Percentiles rank a stretch among this genome's conserved stretches.
Conservation (phyloP, 768 basidiomycete genomes). For the Mycena vitilis region DNA sequence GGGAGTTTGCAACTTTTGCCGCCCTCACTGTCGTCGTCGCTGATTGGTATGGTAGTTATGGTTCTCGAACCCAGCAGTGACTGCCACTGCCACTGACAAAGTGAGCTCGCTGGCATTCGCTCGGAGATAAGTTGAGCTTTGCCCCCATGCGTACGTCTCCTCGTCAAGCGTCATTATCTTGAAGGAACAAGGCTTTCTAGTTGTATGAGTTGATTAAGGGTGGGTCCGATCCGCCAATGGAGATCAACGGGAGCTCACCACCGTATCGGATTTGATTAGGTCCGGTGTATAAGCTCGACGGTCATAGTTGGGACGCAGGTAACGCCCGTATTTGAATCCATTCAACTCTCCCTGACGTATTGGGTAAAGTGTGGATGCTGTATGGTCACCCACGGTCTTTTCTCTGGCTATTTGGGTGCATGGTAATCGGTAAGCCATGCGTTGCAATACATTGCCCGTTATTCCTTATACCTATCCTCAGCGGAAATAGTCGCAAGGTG, state of each 20-base stretch:
- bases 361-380: conserved; percentile 23
- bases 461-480: too few species aligned
- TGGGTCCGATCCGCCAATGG: neutral
- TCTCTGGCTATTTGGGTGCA: conserved; percentile 12
- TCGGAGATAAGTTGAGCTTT: too few species aligned
- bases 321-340: neutral
- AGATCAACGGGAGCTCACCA: neutral
- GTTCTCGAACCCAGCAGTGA: too few species aligned
- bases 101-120: too few species aligned
- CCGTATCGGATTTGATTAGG: neutral
- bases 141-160: conserved; percentile 11
- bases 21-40: too few species aligned
- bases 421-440: conserved; percentile 2
- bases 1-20: neutral
- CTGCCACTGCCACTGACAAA: too few species aligned
- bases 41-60: too few species aligned
- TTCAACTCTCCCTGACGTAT: neutral
- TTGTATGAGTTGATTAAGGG: conserved; percentile 17
- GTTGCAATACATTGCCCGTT: too few species aligned
- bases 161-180: neutral
- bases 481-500: too few species aligned
- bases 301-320: neutral
- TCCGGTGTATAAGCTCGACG: neutral
- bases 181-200: neutral
- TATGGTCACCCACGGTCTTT: conserved; percentile 6